These are phyloP conservation scores for Entonaema liquescens DNA, from an alignment of 495 filamentous ascomycete genomes.

Conservation along the genomic window DNA sequence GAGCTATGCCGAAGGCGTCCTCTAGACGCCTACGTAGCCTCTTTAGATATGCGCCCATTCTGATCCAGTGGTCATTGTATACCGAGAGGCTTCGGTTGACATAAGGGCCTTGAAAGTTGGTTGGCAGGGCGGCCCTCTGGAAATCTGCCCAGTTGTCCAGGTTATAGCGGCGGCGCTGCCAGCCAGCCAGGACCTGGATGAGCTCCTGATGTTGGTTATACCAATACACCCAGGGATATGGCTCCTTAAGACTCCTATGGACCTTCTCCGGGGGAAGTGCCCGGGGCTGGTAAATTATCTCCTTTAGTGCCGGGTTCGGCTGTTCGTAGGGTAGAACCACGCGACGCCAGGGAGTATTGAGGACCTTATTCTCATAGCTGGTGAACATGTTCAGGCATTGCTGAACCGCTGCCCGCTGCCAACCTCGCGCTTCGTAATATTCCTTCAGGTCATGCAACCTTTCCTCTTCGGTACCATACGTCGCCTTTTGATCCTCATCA, in stretches of 20 bases:
- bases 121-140: slow-evolving; percentile 32
- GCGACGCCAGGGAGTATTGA: slow-evolving; percentile 42
- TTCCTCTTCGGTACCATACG: not conserved
- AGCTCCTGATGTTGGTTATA: slow-evolving; percentile 28
- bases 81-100: slow-evolving; percentile 33
- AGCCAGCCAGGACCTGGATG: slow-evolving; percentile 25
- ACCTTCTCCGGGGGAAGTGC: slow-evolving; percentile 20
- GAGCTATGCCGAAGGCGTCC: slow-evolving; percentile 31
- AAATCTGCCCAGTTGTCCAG: slow-evolving; percentile 26
- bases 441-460: not conserved
- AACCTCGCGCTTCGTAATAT: slow-evolving; percentile 45
- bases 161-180: slow-evolving; percentile 40
- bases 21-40: slow-evolving; percentile 22
- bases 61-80: slow-evolving; percentile 44
- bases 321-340: slow-evolving; percentile 45
- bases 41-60: slow-evolving; percentile 37
- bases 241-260: slow-evolving; percentile 27
- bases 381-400: slow-evolving; percentile 46
- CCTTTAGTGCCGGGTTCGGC: slow-evolving; percentile 27
- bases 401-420: slow-evolving; percentile 53
- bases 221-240: slow-evolving; percentile 39
- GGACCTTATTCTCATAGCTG: slow-evolving; percentile 33
- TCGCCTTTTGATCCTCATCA: not conserved
- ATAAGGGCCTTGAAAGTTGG: slow-evolving; percentile 36
- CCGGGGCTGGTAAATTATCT: slow-evolving; percentile 34